phyloP scores from a whole-genome alignment of 1,284 basidiomycete genomes.

The Trichosporon ovoides region DNA sequence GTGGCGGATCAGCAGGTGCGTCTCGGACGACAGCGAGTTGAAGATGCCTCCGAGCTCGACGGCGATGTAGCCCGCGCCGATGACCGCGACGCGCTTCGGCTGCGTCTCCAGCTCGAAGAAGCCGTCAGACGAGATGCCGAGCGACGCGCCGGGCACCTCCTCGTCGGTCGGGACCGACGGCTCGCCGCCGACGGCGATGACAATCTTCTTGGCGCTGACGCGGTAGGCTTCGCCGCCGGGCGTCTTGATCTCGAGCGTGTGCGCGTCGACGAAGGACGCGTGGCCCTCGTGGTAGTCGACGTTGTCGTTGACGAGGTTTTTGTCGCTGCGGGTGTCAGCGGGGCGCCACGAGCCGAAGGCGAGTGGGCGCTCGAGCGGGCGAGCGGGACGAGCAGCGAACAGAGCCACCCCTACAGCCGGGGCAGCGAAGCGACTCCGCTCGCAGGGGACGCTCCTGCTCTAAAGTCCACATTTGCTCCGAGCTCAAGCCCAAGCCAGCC shows the following conservation, averaged over 20 bases:
- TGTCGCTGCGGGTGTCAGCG: conserved; percentile 51
- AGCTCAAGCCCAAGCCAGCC: too few relatives aligned
- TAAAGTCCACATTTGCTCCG: too few relatives aligned
- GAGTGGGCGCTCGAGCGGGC: too few relatives aligned
- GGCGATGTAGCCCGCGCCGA: conserved; percentile 96
- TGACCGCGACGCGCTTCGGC: conserved; percentile 86
- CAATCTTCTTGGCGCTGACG: conserved; percentile 68
- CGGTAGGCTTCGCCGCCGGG: conserved; percentile 60
- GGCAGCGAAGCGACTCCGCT: too few relatives aligned
- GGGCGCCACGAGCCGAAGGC: neutral
- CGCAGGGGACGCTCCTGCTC: too few relatives aligned
- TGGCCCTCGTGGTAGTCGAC: conserved; percentile 83
- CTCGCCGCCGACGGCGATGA: conserved; percentile 79
- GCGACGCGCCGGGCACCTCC: conserved; percentile 77
- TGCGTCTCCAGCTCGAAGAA: conserved; percentile 91
- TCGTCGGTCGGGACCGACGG: conserved; percentile 77
- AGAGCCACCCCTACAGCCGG: too few relatives aligned
- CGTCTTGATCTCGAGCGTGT: conserved; percentile 62
- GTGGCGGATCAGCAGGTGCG: conserved; percentile 83
- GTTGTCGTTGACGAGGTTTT: conserved; percentile 78
- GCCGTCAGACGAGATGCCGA: conserved; percentile 89
- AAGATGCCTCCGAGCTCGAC: conserved; percentile 90
- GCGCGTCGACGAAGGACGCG: conserved; percentile 65
- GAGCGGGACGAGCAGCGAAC: too few relatives aligned
- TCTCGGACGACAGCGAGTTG: conserved; percentile 79